These are phyloP conservation scores for Didymella lethalis DNA, from an alignment of 2,329 filamentous ascomycete species.

Conservation along the genomic window DNA sequence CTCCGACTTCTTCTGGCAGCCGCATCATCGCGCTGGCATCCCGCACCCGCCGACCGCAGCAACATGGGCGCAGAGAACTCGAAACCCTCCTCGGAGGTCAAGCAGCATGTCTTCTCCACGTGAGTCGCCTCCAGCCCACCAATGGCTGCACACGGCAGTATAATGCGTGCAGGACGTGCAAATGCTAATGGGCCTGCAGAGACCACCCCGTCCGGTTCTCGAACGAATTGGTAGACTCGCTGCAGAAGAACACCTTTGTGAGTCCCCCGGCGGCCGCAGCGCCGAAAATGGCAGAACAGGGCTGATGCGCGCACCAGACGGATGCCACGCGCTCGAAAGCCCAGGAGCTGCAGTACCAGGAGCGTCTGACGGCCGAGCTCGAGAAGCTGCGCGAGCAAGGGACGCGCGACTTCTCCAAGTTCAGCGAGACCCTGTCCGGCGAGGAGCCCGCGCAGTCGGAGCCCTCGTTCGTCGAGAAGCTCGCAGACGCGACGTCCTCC, in stretches of 20 bases:
- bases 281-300: not conserved
- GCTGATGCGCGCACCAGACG: slow-evolving; percentile 64
- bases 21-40: slow-evolving; percentile 38
- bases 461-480: slow-evolving; percentile 47
- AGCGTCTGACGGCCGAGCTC: slow-evolving; percentile 85
- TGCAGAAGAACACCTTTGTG: slow-evolving; percentile 89
- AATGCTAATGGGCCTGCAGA: slow-evolving; percentile 53
- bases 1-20: slow-evolving; percentile 43
- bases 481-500: slow-evolving; percentile 46
- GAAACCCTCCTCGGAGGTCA: slow-evolving; percentile 62
- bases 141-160: slow-evolving; percentile 32
- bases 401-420: slow-evolving; percentile 70
- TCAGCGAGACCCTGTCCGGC: slow-evolving; percentile 69
- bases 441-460: slow-evolving; percentile 51
- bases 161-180: not conserved
- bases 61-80: slow-evolving; percentile 70
- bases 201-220: slow-evolving; percentile 75
- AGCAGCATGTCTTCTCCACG: slow-evolving; percentile 70
- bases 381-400: slow-evolving; percentile 77
- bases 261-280: slow-evolving; percentile 9
- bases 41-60: slow-evolving; percentile 31
- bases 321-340: slow-evolving; percentile 85
- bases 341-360: slow-evolving; percentile 86
- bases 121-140: slow-evolving; percentile 49
- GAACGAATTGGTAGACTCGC: slow-evolving; percentile 79